Evolutionary conservation across 2,329 filamentous ascomycete genomes (phyloP), one percentile per base, ranked within the genome.

Genomic region (Mariannaea elegans): DNA sequence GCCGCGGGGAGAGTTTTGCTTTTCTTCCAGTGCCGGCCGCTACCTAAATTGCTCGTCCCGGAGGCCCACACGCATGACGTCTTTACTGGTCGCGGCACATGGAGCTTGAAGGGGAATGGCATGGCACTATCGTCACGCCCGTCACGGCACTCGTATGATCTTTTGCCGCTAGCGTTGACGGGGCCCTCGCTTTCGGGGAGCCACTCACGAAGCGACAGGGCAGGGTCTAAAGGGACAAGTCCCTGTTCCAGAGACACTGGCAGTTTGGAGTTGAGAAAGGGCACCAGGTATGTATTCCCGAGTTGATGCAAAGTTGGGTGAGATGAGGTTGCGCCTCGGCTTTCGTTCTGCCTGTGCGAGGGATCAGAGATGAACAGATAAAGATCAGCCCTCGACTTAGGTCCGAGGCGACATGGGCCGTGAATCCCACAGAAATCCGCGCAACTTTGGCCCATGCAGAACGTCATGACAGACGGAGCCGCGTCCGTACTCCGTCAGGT

Each of bases 141-240:
- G 50, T 63, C 65, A 49, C 68, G 68, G 68, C 68, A 71, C 59
- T 71, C 68, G 66, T 71, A 71, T 63, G 68, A 71, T 71, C 59
- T 65, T 65, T 63, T 48, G 39, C 60, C 66, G 66, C 68, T 71
- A 69, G 53, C 57, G 49, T 65, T 51, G 46, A 65, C 62, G 56
- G 49, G 38, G 61, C 58, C 58, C 64, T 65, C 61, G 48, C 56
- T 61, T 59, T 70, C 58, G 67, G 57, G 66, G 61, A 61, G 52
- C 61, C 66, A 70, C 64, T 67, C 57, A 54, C 56, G 44, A 44
- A 57, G 62, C 58, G 61, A 66, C 50, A 39, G 32, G 56, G 61
- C 38, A n/a, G 48, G 34, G 52, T 21, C 61, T 52, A 57, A 65
- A 41, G 51, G 24, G 57, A 58, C 56, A 53, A n/a, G 51, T 56